Percentiles rank a stretch among this genome's conserved stretches.
phyloP scores from a whole-genome alignment of 2,329 filamentous ascomycete species.

The Aureobasidium pullulans region DNA sequence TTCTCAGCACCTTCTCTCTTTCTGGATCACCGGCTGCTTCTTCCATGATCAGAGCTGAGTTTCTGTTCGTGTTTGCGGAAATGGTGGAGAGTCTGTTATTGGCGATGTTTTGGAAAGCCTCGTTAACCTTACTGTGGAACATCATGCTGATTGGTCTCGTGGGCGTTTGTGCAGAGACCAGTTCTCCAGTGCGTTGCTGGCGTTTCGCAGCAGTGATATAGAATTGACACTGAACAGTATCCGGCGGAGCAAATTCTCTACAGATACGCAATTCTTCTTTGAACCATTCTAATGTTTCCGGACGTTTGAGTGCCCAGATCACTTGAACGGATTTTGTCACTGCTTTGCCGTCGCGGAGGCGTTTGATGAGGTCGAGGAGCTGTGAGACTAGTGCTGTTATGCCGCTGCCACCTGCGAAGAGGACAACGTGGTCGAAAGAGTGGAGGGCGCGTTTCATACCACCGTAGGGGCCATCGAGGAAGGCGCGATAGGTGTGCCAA shows the following conservation, averaged over 20 bases:
- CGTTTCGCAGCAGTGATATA: conserved; percentile 77
- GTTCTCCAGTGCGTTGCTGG: conserved; percentile 37
- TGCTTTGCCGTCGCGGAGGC: conserved; percentile 90
- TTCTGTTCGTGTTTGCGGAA: conserved; percentile 45
- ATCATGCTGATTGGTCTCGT: conserved; percentile 60
- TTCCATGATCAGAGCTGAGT: conserved; percentile 73
- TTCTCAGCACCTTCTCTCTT: conserved; percentile 70
- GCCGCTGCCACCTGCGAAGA: conserved; percentile 89
- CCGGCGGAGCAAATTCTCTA: conserved; percentile 77
- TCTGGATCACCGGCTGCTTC: conserved; percentile 73
- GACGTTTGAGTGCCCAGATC: conserved; percentile 85
- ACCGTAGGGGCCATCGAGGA: conserved; percentile 89
- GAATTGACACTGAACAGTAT: conserved; percentile 88
- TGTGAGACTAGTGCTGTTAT: conserved; percentile 92
- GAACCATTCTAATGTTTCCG: conserved; percentile 97
- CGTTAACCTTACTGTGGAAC: conserved; percentile 81
- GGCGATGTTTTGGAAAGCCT: conserved; percentile 78
- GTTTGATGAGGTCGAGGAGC: conserved; percentile 86
- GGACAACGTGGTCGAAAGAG: conserved; percentile 85
- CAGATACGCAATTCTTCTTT: conserved; percentile 90
- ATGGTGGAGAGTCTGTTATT: conserved; percentile 52
- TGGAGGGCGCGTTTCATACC: conserved; percentile 86
- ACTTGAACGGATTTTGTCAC: conserved; percentile 86
- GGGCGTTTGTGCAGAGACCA: conserved; percentile 45
- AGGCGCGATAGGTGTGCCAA: conserved; percentile 85